Evolutionary conservation across 768 basidiomycete genomes (phyloP), one percentile per base, ranked within the genome.

Genomic region (Rubroboletus satanas): DNA sequence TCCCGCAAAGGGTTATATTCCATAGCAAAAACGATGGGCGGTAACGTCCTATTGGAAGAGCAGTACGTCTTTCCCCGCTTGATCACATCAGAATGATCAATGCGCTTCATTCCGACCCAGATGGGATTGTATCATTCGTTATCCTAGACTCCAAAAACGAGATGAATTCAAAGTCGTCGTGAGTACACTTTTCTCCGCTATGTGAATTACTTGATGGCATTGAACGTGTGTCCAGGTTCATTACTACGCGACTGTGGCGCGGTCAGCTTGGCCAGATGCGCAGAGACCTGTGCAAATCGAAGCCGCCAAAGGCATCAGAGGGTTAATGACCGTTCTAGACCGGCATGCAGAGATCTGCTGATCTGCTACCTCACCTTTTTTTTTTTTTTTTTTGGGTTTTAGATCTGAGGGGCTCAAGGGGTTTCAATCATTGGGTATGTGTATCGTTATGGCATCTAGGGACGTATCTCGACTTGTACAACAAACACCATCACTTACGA

Each of bases 291-390:
- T 74, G 7, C 59, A 67, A 28, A 63, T 74, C 26, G 65, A 71
- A 29, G 70, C 73, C 26, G 73, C 69, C 18, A 61, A 70, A 51
- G 72, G 73, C 45, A 55, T 74, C 33, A 65, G 52, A 42, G 73
- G 73, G 12, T 43, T 74, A 45, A 74, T 74, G 73, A 74, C 74
- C 37, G 64, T 74, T 39, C 9, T 73, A 51, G 59, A 73, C 48
- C 70, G 74, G 23, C 60, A 72, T 5, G 64, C 61, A 36, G 65
- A 67, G 28, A 36, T 63, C 48, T 69, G 63, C 42, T 70, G 43
- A 56, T 57, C 39, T 38, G 7, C n/a, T 36, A 8, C 43, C 21
- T 54, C 52, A 2, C 17, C 15, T 26, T 38, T 41, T 45, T 33
- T 35, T 39, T 49, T 44, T 47, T 55, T 56, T 52, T n/a, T n/a